Percentiles rank a stretch among this genome's conserved stretches.
These are phyloP conservation scores for Penicillium simplicissimum DNA, from an alignment of 495 filamentous ascomycete species.

Conservation along the genomic window DNA sequence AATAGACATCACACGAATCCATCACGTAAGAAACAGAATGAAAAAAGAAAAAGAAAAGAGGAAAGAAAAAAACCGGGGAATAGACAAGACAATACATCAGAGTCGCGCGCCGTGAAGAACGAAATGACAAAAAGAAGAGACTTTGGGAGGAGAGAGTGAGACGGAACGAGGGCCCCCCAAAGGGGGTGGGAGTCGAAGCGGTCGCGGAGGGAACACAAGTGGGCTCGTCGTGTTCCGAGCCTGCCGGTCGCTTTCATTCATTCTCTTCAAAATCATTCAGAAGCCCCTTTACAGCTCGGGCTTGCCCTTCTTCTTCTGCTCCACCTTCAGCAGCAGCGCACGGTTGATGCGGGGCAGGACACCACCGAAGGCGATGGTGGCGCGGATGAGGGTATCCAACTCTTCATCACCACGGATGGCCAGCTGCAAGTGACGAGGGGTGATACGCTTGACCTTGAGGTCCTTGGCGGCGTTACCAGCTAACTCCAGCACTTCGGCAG, in stretches of 20 bases:
- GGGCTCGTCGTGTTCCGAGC: constrained; percentile 11
- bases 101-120: constrained; percentile 34
- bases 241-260: background rate
- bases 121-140: constrained; percentile 18
- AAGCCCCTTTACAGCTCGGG: constrained; percentile 43
- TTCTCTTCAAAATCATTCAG: constrained; percentile 11
- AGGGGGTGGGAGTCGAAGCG: background rate
- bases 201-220: background rate
- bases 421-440: constrained; percentile 94
- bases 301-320: constrained; percentile 98
- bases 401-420: constrained; percentile 99
- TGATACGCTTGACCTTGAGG: constrained; percentile 99
- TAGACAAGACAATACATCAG: constrained; percentile 32
- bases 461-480: constrained; percentile 99
- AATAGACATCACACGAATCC: constrained; percentile 17
- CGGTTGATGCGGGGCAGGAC: constrained; percentile 99
- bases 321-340: constrained; percentile 94
- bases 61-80: constrained; percentile 31
- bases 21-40: constrained; percentile 18
- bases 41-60: constrained; percentile 21
- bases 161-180: background rate
- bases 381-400: constrained; percentile 93
- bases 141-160: background rate
- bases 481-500: constrained; percentile 96
- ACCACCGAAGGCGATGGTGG: constrained; percentile 97